Base-by-base conservation (phyloP, 345 rosid species). In the Euphorbia pulcherrima region DNA sequence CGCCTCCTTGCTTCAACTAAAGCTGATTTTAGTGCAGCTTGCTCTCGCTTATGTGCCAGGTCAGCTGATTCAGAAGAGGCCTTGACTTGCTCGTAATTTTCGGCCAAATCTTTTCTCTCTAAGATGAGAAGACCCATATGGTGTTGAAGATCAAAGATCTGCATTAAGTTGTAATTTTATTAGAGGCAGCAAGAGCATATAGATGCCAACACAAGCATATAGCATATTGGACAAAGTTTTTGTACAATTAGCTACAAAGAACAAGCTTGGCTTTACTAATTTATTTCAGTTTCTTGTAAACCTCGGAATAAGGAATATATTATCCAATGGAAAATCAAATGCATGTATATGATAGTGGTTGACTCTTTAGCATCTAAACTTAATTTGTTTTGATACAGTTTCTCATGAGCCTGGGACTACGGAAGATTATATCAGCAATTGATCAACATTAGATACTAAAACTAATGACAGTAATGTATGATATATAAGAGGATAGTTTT, bases 71-170 rank as follows among this genome's bases (percentile, higher is more conserved):
- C 96, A 14, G 83, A 80, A 70, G 97, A 82, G 14, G 89, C 79
- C 67, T 86, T 87, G 72, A 83, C 65, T 72, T 87, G 88, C 72
- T 92, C 97, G 8, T 80, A 77, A 64, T 82, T 87, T 24, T 85
- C 70, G 56, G 73, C 47, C 67, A 87, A 69, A 75, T 94, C 87
- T 71, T 91, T 87, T 57, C 81, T 88, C 70, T 89, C 97, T 86
- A 89, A 47, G 54, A 89, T 68, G 54, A 94, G 85, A 74, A 94
- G 92, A 62, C 97, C 97, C 97, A 94, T 91, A 54, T 88, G 93
- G 79, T 94, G 95, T 80, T 87, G 97, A 76, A 87, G 87, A 63
- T 91, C 97, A 86, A 80, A 89, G 64, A 89, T 80, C 54, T 50
- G 54, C 20, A 47, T 47, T 47, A 47, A n/a, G 10, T 53, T 10